A percentile compares a stretch with the other conserved stretches of the same genome.
phyloP scores from a whole-genome alignment of 352 stramenopile genomes.

The Chrysophaeum taylorii region DNA sequence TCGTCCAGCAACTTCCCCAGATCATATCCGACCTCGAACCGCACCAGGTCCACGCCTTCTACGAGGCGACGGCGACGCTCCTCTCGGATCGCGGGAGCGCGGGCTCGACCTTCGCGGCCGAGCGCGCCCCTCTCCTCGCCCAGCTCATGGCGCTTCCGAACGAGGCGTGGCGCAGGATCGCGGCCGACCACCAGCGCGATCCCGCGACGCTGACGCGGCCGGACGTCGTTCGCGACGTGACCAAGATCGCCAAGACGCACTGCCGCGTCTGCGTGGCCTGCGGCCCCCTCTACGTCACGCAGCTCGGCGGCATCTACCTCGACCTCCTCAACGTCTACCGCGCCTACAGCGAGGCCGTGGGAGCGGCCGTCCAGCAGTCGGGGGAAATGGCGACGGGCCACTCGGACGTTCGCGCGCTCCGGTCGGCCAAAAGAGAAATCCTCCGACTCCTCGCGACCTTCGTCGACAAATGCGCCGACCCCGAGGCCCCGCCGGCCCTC shows the following conservation, averaged over 20 bases:
- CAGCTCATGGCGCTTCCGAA: constrained; percentile 92
- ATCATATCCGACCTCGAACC: constrained; percentile 95
- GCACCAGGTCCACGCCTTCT: constrained; percentile 98
- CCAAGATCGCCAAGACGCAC: constrained; percentile 97
- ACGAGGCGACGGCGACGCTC: constrained; percentile 89
- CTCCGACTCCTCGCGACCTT: constrained; percentile 89
- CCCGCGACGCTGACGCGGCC: constrained; percentile 53
- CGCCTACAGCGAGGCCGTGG: constrained; percentile 93
- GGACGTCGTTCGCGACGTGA: constrained; percentile 73
- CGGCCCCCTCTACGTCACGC: constrained; percentile 87
- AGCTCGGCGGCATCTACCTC: constrained; percentile 94
- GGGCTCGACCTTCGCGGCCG: constrained; percentile 44
- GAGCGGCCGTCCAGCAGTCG: constrained; percentile 65
- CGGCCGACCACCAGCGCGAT: constrained; percentile 50
- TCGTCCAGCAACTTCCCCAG: constrained; percentile 80
- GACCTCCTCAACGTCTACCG: constrained; percentile 98
- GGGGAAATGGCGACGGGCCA: constrained; percentile 87
- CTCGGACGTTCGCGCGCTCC: constrained; percentile 74
- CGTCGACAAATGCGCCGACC: constrained; percentile 65
- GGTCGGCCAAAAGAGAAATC: constrained; percentile 91
- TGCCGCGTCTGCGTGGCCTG: constrained; percentile 86
- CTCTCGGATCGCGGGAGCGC: constrained; percentile 49
- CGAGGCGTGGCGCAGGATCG: constrained; percentile 63
- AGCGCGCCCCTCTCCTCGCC: constrained; percentile 75
- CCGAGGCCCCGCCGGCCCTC: constrained; percentile 42